phyloP scores from a whole-genome alignment of 345 rosid genomes.

The Eucalyptus tenuipes region DNA sequence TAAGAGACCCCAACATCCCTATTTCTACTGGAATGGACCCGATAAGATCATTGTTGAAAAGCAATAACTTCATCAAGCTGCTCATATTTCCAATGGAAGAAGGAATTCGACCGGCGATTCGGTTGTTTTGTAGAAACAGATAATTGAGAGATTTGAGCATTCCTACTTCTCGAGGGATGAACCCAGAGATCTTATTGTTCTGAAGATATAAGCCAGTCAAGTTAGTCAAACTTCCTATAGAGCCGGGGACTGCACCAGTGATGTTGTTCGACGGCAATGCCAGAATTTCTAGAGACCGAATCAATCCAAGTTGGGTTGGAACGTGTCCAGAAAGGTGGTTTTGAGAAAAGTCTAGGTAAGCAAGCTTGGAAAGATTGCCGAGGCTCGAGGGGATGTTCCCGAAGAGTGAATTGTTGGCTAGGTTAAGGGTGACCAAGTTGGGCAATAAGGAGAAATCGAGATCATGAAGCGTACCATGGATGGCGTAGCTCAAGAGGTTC shows the following conservation, averaged over 20 bases:
- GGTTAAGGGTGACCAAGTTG: not conserved
- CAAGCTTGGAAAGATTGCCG: not conserved
- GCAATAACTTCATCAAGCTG: not conserved
- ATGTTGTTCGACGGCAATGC: not conserved
- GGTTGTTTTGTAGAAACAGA: not conserved
- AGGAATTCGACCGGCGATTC: not conserved
- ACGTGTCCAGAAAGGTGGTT: not conserved
- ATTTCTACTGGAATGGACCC: not conserved
- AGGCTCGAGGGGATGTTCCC: not conserved
- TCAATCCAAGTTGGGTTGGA: not conserved
- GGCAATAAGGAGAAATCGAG: constrained; percentile 6
- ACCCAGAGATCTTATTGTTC: not conserved
- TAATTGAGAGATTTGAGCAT: not conserved
- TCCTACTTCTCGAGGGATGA: not conserved
- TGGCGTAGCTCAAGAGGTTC: not conserved
- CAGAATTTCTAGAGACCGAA: not conserved
- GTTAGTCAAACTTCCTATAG: not conserved
- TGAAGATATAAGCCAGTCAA: not conserved
- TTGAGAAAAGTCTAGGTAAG: not conserved
- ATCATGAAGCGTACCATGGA: not conserved
- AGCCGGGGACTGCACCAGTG: not conserved
- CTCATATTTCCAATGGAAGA: not conserved
- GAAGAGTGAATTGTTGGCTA: not conserved
- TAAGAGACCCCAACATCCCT: not conserved
- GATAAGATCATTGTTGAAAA: not conserved